Conservation (phyloP, 78 protist genomes). For the Dictyostelium intermedium region DNA sequence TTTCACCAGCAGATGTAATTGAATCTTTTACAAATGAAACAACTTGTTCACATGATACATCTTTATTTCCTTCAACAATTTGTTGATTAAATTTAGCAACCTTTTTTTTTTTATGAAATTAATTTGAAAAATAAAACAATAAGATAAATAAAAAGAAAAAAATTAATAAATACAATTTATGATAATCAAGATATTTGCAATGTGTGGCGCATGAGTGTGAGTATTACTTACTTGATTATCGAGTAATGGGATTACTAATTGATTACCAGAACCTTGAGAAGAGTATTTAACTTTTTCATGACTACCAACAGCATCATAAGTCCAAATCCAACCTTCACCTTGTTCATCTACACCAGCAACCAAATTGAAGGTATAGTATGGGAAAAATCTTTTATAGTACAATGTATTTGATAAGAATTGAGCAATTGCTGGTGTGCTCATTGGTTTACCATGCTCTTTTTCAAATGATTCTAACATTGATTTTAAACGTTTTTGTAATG, state of each 20-base stretch:
- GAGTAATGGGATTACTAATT: slow-evolving; percentile 95
- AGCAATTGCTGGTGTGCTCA: slow-evolving; percentile 90
- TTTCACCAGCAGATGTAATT: slow-evolving; percentile 96
- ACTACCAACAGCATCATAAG: slow-evolving; percentile 98
- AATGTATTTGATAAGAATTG: slow-evolving; percentile 96
- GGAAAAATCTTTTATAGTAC: slow-evolving; percentile 98
- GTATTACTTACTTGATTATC: slow-evolving; percentile 92
- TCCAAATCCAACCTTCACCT: slow-evolving; percentile 94
- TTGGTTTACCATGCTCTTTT: slow-evolving; percentile 86
- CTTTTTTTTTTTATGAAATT: slow-evolving; percentile 16
- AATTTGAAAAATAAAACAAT: too few species aligned
- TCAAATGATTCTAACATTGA: slow-evolving; percentile 58
- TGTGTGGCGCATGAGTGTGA: too few species aligned
- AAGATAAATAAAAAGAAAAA: not conserved
- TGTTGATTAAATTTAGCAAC: slow-evolving; percentile 60
- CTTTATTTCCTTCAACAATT: slow-evolving; percentile 47
- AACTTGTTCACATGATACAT: slow-evolving; percentile 84
- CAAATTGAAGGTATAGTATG: slow-evolving; percentile 96
- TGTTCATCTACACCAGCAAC: slow-evolving; percentile 86
- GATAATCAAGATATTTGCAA: too few species aligned
- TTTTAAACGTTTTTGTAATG: slow-evolving; percentile 91
- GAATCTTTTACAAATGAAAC: slow-evolving; percentile 91
- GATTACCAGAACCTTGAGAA: slow-evolving; percentile 93
- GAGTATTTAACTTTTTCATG: slow-evolving; percentile 83
- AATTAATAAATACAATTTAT: too few species aligned